Evolutionary conservation across 345 rosid species (phyloP), one percentile per base, ranked within the genome.

Genomic region (Tarenaya hassleriana): DNA sequence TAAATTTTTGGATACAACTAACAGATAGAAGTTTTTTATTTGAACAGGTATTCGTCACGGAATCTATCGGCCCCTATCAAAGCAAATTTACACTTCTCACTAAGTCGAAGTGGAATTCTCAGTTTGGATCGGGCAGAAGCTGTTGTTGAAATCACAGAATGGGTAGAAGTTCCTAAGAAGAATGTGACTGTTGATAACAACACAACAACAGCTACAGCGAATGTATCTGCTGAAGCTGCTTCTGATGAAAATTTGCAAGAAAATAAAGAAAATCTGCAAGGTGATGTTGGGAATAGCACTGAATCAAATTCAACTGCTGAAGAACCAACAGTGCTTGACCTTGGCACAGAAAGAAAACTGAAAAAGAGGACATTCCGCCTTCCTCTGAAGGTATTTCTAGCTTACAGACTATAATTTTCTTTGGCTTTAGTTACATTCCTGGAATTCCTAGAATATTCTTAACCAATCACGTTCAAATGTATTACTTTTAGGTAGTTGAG

Each of bases 121-220:
- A 78, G 80, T 52, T 71, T 94, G 64, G 95, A 94, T 69, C 74
- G 94, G 50, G 97, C 87, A 69, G 97, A 94, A 52, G 99, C 94
- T 65, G 86, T 82, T 40, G 56, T 94, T 71, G 97, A 94, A 69
- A 73, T 88, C 72, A 77, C 92, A 18, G 99, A 94, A 61, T 94
- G 99, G 99, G 91, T 88, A 51, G 97, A 94, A 55, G 92, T 94
- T 54, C 94, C 94, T 35, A 88, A 71, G 75, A 86, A 76, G 76
- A 88, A 77, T 47, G 60, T 75, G 49, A 79, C 84, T 2, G 10
- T 77, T 41, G 94, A 79, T 56, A 85, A 64, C 68, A 88, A 81
- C 74, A 50, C 79, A 50, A 75, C 86, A 17, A 66, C 74, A 55
- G 38, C 88, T 59, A 67, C 92, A 41, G 57, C 73, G 56, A 71